phyloP scores from a whole-genome alignment of 2,329 filamentous ascomycete species.

The Amphichorda felina region DNA sequence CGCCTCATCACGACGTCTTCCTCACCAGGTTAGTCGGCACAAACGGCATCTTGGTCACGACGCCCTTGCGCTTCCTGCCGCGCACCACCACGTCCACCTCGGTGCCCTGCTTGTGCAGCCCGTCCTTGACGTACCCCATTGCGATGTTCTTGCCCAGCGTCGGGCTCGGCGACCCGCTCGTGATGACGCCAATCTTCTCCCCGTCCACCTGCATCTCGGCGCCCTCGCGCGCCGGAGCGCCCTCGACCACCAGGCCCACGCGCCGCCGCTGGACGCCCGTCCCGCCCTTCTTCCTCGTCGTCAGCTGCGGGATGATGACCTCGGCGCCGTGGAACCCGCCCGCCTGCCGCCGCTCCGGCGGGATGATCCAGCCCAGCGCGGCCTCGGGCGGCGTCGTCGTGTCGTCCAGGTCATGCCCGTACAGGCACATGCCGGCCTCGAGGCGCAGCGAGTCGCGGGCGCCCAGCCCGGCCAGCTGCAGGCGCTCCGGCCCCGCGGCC shows the following conservation, averaged over 20 bases:
- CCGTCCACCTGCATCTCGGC: slow-evolving; percentile 61
- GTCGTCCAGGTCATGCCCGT: slow-evolving; percentile 94
- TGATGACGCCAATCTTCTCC: slow-evolving; percentile 65
- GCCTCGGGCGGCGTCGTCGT: slow-evolving; percentile 48
- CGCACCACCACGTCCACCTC: slow-evolving; percentile 68
- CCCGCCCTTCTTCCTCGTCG: slow-evolving; percentile 60
- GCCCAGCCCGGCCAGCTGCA: slow-evolving; percentile 78
- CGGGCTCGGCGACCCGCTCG: slow-evolving; percentile 83
- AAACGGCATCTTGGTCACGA: slow-evolving; percentile 83
- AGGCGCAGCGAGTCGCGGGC: slow-evolving; percentile 85
- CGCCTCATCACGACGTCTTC: slow-evolving; percentile 5
- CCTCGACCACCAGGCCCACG: slow-evolving; percentile 72
- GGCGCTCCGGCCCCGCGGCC: slow-evolving; percentile 43
- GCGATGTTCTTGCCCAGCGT: slow-evolving; percentile 83
- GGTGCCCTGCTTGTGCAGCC: slow-evolving; percentile 73
- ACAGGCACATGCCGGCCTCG: slow-evolving; percentile 98
- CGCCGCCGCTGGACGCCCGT: slow-evolving; percentile 58
- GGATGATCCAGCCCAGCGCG: slow-evolving; percentile 65
- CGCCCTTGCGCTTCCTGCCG: slow-evolving; percentile 62
- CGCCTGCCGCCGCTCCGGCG: slow-evolving; percentile 55
- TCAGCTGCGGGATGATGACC: slow-evolving; percentile 65
- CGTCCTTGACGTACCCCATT: slow-evolving; percentile 83
- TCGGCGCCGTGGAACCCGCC: slow-evolving; percentile 81
- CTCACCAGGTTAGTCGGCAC: slow-evolving; percentile 47
- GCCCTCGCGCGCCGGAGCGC: slow-evolving; percentile 82